Evolutionary conservation across 768 basidiomycete species (phyloP).

Genomic region (Lactarius indigo): DNA sequence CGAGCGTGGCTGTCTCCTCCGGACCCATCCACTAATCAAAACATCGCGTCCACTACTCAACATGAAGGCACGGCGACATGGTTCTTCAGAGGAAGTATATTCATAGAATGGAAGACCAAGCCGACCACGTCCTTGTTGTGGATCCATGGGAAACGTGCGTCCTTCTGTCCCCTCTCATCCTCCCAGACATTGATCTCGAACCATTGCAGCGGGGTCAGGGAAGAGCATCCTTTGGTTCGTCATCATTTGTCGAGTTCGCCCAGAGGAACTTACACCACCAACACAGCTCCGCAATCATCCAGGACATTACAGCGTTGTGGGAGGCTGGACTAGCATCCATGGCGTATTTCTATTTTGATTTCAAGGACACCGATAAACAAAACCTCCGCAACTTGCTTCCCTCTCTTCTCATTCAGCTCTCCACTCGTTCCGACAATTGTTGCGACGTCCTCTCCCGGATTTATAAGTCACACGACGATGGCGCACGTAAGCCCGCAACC

Average conservation of each 20-base stretch:
- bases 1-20: background rate
- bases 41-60: background rate
- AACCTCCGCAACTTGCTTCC: background rate
- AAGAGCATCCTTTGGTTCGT: too few species aligned
- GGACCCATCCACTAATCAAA: background rate
- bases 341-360: background rate
- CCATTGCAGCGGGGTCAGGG: too few species aligned
- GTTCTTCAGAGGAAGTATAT: background rate
- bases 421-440: background rate
- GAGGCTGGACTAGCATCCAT: background rate
- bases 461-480: background rate
- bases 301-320: background rate
- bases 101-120: background rate
- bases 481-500: background rate
- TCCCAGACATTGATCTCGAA: background rate
- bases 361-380: background rate
- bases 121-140: background rate
- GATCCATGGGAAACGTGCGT: slow-evolving; percentile 3
- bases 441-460: background rate
- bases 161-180: too few species aligned
- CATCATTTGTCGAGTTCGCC: too few species aligned
- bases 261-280: too few species aligned
- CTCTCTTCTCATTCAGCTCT: background rate
- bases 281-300: background rate
- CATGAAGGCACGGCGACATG: background rate